These are phyloP conservation scores for Endothia cerciana DNA, from an alignment of 2,329 filamentous ascomycete genomes.

Conservation along the genomic window DNA sequence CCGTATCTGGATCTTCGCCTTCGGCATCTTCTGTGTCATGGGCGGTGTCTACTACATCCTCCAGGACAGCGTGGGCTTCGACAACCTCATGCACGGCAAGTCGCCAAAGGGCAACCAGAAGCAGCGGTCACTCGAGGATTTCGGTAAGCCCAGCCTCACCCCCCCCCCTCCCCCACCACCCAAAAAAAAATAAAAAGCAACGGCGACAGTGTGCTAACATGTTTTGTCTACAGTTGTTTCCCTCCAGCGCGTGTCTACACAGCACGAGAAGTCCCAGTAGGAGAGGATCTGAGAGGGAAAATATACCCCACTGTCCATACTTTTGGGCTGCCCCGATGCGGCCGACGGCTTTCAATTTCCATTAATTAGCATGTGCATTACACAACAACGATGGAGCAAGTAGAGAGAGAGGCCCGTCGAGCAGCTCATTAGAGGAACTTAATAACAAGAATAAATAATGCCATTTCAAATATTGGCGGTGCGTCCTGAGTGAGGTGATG, in stretches of 20 bases:
- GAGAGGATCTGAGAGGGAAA: conserved; percentile 32
- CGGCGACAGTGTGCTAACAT: conserved; percentile 49
- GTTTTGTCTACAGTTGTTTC: conserved; percentile 68
- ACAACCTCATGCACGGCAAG: conserved; percentile 93
- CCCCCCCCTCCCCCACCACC: background rate
- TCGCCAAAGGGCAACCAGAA: conserved; percentile 79
- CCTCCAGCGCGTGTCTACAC: conserved; percentile 85
- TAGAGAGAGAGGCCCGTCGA: conserved; percentile 25
- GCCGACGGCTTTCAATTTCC: conserved; percentile 27
- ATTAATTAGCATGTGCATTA: conserved; percentile 30
- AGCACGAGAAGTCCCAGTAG: conserved; percentile 87
- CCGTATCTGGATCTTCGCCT: conserved; percentile 89
- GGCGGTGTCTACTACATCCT: conserved; percentile 76
- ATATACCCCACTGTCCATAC: conserved; percentile 27
- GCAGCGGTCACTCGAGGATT: conserved; percentile 86
- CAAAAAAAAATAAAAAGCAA: too few relatives aligned
- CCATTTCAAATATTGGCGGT: background rate
- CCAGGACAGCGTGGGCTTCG: conserved; percentile 79
- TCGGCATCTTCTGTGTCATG: conserved; percentile 80
- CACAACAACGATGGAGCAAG: conserved; percentile 27
- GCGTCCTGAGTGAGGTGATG: background rate
- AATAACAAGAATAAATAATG: conserved; percentile 32
- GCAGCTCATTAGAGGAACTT: conserved; percentile 32
- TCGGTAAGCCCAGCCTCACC: conserved; percentile 64
- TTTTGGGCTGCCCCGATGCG: conserved; percentile 25